Evolutionary conservation across 148 eudicot species (phyloP).

Genomic region (Camellia granthamiana): DNA sequence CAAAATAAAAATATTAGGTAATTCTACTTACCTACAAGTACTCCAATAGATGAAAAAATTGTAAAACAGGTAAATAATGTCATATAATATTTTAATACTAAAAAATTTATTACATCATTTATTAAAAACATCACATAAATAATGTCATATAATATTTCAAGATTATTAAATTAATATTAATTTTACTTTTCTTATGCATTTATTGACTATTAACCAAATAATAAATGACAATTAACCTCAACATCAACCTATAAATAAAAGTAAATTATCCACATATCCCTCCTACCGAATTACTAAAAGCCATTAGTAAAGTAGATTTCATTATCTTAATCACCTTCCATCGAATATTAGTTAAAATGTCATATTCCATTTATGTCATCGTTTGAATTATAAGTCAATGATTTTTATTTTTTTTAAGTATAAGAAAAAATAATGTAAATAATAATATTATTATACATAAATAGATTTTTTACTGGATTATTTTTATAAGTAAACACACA

Average conservation of each 20-base stretch:
- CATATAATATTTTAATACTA: too few species aligned
- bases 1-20: too few species aligned
- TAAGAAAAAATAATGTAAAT: background rate
- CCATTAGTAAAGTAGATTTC: background rate
- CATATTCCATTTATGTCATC: background rate
- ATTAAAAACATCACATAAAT: too few species aligned
- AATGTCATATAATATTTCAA: too few species aligned
- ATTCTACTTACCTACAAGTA: too few species aligned
- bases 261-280: background rate
- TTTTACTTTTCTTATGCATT: background rate
- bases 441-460: background rate
- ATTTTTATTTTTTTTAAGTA: background rate
- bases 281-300: background rate
- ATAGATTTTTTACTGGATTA: too few species aligned
- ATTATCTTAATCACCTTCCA: background rate
- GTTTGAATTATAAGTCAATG: too few species aligned
- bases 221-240: background rate
- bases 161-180: too few species aligned
- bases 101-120: too few species aligned
- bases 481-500: too few species aligned
- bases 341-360: background rate
- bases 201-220: background rate
- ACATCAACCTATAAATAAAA: background rate
- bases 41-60: too few species aligned
- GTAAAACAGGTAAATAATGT: too few species aligned